Evolutionary conservation across 2,329 filamentous ascomycete genomes (phyloP).

Genomic region (Diaporthe sp.): DNA sequence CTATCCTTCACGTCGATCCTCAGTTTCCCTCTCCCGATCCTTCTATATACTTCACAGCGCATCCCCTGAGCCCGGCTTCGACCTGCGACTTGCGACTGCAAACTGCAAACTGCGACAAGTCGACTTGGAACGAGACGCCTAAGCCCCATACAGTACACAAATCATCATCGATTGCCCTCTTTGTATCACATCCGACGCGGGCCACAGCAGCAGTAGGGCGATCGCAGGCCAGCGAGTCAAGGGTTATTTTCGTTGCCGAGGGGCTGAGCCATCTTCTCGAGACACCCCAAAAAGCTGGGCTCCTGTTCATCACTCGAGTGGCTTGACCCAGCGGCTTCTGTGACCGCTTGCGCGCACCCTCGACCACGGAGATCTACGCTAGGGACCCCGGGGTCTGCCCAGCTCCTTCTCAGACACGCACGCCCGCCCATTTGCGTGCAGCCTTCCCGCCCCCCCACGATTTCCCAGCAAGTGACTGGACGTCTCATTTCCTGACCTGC

Average conservation of each 20-base stretch:
- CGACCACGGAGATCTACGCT: slow-evolving; percentile 26
- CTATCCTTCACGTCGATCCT: slow-evolving; percentile 18
- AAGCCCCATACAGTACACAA: background rate
- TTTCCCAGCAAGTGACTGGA: slow-evolving; percentile 22
- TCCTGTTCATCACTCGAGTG: slow-evolving; percentile 28
- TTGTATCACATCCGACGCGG: slow-evolving; percentile 17
- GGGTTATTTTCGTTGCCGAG: slow-evolving; percentile 23
- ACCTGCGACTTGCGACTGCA: background rate
- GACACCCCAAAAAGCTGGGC: slow-evolving; percentile 30
- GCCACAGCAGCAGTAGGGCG: background rate
- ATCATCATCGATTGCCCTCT: background rate
- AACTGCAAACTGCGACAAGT: slow-evolving; percentile 2
- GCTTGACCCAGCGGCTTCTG: slow-evolving; percentile 25
- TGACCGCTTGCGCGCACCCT: slow-evolving; percentile 15
- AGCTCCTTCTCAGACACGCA: slow-evolving; percentile 19
- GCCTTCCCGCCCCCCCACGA: slow-evolving; percentile 9
- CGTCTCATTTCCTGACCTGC: slow-evolving; percentile 19
- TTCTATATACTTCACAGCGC: slow-evolving; percentile 19
- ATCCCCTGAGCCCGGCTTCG: slow-evolving; percentile 16
- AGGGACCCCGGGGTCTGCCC: slow-evolving; percentile 18
- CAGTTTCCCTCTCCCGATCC: background rate
- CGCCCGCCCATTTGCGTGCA: slow-evolving; percentile 26
- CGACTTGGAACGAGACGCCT: background rate
- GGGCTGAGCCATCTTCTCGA: slow-evolving; percentile 36
- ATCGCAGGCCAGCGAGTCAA: background rate